Percentiles rank a stretch among this genome's conserved stretches.
These are phyloP conservation scores for Quercus robur DNA, from an alignment of 306 rosid species.

Conservation along the genomic window DNA sequence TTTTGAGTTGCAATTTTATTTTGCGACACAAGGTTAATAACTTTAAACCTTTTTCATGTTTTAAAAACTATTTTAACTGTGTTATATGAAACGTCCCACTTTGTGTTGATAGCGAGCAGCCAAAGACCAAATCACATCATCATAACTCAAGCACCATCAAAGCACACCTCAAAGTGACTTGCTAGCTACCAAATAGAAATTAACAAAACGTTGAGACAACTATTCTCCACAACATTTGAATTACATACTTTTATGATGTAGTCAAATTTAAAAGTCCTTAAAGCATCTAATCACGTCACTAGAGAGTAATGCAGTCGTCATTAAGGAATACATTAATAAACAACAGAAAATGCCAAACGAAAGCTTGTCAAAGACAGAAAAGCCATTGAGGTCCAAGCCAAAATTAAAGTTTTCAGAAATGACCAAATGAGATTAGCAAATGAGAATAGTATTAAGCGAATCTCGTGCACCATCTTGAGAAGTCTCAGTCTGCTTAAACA, in stretches of 20 bases:
- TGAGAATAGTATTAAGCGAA: background rate
- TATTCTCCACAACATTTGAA: background rate
- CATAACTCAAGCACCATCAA: constrained; percentile 22
- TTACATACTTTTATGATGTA: background rate
- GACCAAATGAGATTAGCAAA: background rate
- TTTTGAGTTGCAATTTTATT: too few relatives aligned
- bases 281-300: constrained; percentile 14
- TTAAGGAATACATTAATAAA: background rate
- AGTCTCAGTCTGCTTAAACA: background rate
- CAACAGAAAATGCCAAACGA: background rate
- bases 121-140: constrained; percentile 5
- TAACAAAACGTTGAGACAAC: background rate
- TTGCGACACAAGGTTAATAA: too few relatives aligned
- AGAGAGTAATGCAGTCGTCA: constrained; percentile 47
- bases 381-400: background rate
- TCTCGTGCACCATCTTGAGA: background rate
- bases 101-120: background rate
- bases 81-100: too few relatives aligned
- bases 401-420: background rate
- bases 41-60: too few relatives aligned
- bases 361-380: background rate
- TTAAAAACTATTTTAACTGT: too few relatives aligned
- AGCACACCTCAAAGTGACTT: constrained; percentile 29
- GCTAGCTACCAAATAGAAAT: constrained; percentile 24
- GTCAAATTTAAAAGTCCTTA: background rate